Conservation (phyloP, 371 early-diverging fungal species). For the Haplosporangium sp. region DNA sequence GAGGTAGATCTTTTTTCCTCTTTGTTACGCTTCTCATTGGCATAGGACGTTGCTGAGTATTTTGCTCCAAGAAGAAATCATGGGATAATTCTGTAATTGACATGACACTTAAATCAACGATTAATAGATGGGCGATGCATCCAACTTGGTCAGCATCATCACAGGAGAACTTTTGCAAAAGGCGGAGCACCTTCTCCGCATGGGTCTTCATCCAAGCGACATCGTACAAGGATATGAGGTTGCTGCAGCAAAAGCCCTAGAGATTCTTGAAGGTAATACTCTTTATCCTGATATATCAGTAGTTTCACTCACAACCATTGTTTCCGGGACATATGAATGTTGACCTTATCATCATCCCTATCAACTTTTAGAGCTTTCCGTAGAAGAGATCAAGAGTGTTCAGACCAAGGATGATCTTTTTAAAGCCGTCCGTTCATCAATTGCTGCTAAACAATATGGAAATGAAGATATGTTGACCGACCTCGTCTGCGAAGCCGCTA, state of each 20-base stretch:
- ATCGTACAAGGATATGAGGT: conserved; percentile 95
- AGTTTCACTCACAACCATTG: background rate
- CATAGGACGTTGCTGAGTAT: no score
- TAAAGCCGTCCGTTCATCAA: conserved; percentile 81
- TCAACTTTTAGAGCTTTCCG: conserved; percentile 68
- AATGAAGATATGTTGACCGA: conserved; percentile 89
- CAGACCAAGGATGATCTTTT: conserved; percentile 67
- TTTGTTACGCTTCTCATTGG: no score
- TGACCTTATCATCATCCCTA: conserved; percentile 6
- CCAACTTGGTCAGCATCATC: conserved; percentile 96
- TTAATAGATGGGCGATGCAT: conserved; percentile 89
- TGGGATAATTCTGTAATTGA: background rate
- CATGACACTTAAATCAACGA: background rate
- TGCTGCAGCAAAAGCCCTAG: conserved; percentile 87
- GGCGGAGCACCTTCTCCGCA: conserved; percentile 91
- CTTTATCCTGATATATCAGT: background rate
- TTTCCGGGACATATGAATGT: background rate
- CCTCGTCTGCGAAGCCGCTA: conserved; percentile 89
- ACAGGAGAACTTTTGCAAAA: conserved; percentile 94
- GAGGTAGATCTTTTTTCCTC: conserved; percentile 70
- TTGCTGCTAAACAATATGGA: conserved; percentile 95
- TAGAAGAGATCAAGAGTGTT: conserved; percentile 73
- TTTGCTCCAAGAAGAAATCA: no score
- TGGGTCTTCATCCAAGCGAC: conserved; percentile 96
- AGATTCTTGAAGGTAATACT: conserved; percentile 79